These are phyloP conservation scores for Corinectria fuckeliana DNA, from an alignment of 2,329 filamentous ascomycete species.

Conservation along the genomic window DNA sequence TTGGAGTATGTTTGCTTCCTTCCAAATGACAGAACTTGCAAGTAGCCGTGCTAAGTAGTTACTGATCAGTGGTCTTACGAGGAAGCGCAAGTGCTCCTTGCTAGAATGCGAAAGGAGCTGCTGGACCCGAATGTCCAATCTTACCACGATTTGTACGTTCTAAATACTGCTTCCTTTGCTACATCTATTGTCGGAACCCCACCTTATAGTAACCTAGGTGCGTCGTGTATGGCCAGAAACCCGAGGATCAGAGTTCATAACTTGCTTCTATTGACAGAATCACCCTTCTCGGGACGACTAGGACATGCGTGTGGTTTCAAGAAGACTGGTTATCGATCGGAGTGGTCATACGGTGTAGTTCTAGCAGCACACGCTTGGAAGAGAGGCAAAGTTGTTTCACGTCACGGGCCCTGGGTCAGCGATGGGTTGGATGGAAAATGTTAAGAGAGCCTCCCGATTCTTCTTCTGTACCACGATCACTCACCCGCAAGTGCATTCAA, in stretches of 20 bases:
- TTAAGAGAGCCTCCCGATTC: too few relatives aligned
- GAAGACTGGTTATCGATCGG: too few relatives aligned
- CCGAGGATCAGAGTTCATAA: background rate
- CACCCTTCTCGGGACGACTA: too few relatives aligned
- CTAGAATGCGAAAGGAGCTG: constrained; percentile 10
- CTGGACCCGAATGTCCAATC: constrained; percentile 7
- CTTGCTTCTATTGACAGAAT: too few relatives aligned
- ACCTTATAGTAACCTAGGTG: background rate
- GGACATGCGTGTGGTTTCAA: too few relatives aligned
- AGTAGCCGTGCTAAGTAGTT: background rate
- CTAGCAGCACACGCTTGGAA: too few relatives aligned
- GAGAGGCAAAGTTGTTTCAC: too few relatives aligned
- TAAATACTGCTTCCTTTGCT: background rate
- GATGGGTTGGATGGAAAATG: too few relatives aligned
- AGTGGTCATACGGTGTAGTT: too few relatives aligned
- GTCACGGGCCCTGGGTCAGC: too few relatives aligned
- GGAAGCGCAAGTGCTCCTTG: constrained; percentile 13
- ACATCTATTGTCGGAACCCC: background rate
- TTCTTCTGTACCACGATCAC: too few relatives aligned
- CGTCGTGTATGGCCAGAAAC: background rate
- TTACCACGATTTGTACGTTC: background rate
- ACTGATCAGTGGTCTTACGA: constrained; percentile 11
- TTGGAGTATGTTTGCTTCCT: constrained; percentile 14
- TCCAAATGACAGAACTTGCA: background rate
- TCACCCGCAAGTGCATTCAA: too few relatives aligned